These are phyloP conservation scores for Linaria vulgaris DNA, from an alignment of 257 asterid genomes.

Conservation along the genomic window DNA sequence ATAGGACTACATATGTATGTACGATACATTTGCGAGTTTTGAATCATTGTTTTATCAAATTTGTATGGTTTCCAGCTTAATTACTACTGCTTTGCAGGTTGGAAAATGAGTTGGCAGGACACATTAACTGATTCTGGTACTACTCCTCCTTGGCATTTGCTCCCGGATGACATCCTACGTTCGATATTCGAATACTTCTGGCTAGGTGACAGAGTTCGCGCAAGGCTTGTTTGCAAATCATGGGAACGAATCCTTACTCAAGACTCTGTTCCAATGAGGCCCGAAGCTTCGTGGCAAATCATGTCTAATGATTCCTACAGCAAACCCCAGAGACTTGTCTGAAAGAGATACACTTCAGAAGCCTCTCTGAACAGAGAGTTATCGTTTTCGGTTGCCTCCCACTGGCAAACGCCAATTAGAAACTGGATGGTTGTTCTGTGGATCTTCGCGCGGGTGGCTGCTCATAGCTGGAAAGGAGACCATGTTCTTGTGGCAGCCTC, in stretches of 20 bases:
- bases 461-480: not conserved
- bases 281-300: slow-evolving; percentile 4
- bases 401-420: not conserved
- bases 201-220: not conserved
- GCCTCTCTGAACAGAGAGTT: not conserved
- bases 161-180: not conserved
- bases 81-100: no score
- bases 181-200: not conserved
- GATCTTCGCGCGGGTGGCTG: slow-evolving; percentile 10
- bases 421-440: not conserved
- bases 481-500: slow-evolving; percentile 10
- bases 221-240: not conserved
- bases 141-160: not conserved
- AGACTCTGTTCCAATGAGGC: not conserved
- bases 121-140: not conserved
- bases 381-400: not conserved
- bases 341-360: not conserved
- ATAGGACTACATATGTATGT: no score
- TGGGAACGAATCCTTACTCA: slow-evolving; percentile 4
- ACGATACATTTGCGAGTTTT: no score
- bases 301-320: not conserved
- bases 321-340: not conserved
- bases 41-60: no score
- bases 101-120: no score
- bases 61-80: no score